These are phyloP conservation scores for Puccinellia tenuiflora DNA, from an alignment of 176 grass and related monocot species.

Conservation along the genomic window DNA sequence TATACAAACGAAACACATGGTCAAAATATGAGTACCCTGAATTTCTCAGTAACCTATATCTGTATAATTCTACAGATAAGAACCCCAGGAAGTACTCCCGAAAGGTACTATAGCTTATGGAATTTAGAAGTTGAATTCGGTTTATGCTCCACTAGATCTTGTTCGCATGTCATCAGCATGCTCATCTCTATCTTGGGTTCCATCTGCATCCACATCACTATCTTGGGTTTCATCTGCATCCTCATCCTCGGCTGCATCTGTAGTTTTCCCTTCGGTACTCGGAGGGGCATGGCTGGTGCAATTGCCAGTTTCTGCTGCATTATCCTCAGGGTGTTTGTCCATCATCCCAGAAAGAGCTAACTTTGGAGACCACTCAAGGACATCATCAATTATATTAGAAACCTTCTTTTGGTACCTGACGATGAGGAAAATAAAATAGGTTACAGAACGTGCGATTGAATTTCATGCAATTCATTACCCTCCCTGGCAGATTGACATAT, in stretches of 20 bases:
- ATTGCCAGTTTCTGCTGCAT: slow-evolving; percentile 48
- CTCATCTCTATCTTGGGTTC: slow-evolving; percentile 31
- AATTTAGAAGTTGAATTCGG: not conserved
- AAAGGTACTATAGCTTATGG: not conserved
- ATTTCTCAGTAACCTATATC: slow-evolving; percentile 41
- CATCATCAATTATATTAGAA: slow-evolving; percentile 99
- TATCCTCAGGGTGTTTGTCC: slow-evolving; percentile 58
- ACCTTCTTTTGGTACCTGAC: slow-evolving; percentile 98
- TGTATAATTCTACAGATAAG: slow-evolving; percentile 40
- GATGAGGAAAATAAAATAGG: slow-evolving; percentile 15
- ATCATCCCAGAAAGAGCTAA: slow-evolving; percentile 96
- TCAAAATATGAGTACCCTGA: slow-evolving; percentile 22
- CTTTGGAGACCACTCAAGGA: slow-evolving; percentile 98
- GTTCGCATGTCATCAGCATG: slow-evolving; percentile 42
- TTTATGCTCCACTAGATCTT: slow-evolving; percentile 27
- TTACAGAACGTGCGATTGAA: slow-evolving; percentile 14
- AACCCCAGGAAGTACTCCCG: not conserved
- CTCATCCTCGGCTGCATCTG: slow-evolving; percentile 32
- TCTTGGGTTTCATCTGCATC: slow-evolving; percentile 30
- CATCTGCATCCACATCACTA: slow-evolving; percentile 18
- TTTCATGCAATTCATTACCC: not conserved
- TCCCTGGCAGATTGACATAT: not conserved
- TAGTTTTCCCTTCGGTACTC: slow-evolving; percentile 22
- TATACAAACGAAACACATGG: slow-evolving; percentile 37
- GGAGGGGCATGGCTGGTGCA: slow-evolving; percentile 28